Evolutionary conservation across 306 rosid species (phyloP), one percentile per base, ranked within the genome.

Genomic region (Rosa lucieae): DNA sequence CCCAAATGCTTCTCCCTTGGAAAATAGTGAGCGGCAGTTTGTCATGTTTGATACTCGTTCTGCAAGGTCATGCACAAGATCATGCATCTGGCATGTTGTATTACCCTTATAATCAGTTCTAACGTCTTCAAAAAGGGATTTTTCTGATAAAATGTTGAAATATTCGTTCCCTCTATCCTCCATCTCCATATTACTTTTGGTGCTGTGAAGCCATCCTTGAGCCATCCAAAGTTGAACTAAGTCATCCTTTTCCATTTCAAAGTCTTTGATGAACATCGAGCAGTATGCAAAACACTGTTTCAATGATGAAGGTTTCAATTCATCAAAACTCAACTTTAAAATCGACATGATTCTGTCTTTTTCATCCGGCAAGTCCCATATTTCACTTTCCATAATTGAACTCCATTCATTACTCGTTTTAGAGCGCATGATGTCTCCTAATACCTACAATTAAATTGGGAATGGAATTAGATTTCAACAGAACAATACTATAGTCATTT

Each of bases 231-330:
- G 58, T 29, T 66, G 83, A 11, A 80, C 4, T 6, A 80, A 68
- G 13, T 56, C 67, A 9, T 65, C 77, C 58, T 58, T 81, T 21
- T 20, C 1, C 0, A 74, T 55, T 39, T n/a, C 21, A 10, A 0
- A 21, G 52, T 10, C 80, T 20, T 29, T 29, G 29, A 29, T 1
- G 29, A 29, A 29, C 29, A 29, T 68, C 35, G 84, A 75, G 47
- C 84, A 75, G 15, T 75, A 81, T 43, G 72, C 63, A 75, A 81
- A 81, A 58, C 80, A 81, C 58, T 75, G 79, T 59, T 81, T 81
- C 15, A 81, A 44, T 3, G 65, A 14, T 9, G 84, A 23, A 1
- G 26, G 20, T 23, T 74, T 59, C n/a, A 81, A 39, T 37, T 72
- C 47, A 75, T 52, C 67, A 51, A 80, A 65, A 13, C 77, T 79